Evolutionary conservation across 805 yeast genomes (phyloP), one percentile per base, ranked within the genome.

Genomic region (Lipomyces yamanashiensis): DNA sequence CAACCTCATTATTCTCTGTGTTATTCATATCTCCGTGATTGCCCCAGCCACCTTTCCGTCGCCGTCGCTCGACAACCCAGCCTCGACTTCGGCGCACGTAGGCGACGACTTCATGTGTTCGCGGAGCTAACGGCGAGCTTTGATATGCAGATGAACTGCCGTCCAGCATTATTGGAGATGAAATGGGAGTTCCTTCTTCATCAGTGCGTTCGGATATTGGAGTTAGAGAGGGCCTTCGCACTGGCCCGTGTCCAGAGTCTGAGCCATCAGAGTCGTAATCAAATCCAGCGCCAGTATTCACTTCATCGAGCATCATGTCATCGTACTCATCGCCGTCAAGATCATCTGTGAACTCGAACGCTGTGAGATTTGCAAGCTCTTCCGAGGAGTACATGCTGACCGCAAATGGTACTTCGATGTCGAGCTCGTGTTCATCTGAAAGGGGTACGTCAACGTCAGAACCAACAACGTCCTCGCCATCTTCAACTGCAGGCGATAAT

Each of bases 41-140:
- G 17, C 49, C 41, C 54, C 59, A 37, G 7, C 54, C 59, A 23
- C 64, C 64, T 23, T 52, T 59, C 54, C 66, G 60, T 23, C 59
- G 44, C 48, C 69, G 43, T 13, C 64, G 66, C 47, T 66, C 69
- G 39, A 66, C 67, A 44, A 66, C 66, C 69, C 69, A 66, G 3
- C 68, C 69, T 17, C 57, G 40, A 23, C 61, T 47, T 7, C 59
- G 58, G 12, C 69, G 61, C 10, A 64, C 64, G 41, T 66, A 66
- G 7, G 69, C 69, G 21, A 66, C 68, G 10, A 66, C 59, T 43
- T 66, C 67, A 13, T 64, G 61, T 12, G 55, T 53, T 9, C 45
- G 54, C 21, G 47, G 41, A 7, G 58, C 48, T 28, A 56, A 9
- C 2, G 58, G 58, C 39, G 58, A 23, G n/a, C 45, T 33, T 39